These are phyloP conservation scores for Sporobolus alterniflorus DNA, from an alignment of 202 grass and related monocot genomes.

Conservation along the genomic window DNA sequence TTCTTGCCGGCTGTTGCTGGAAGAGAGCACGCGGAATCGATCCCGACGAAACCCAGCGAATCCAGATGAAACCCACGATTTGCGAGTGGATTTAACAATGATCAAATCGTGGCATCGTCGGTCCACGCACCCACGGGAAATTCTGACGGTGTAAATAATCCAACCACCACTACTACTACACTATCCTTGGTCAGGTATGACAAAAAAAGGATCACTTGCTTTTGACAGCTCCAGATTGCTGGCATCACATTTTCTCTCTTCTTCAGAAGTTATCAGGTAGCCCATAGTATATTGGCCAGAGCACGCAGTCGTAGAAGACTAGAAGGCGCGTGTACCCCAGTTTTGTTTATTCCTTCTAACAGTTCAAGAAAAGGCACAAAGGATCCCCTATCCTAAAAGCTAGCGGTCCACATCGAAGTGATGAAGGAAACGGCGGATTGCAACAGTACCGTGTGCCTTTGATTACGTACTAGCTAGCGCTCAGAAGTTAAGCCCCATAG, in stretches of 20 bases:
- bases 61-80: not conserved
- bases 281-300: not conserved
- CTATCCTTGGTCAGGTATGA: not conserved
- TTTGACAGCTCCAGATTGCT: not conserved
- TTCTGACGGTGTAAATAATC: not conserved
- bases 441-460: too few species aligned
- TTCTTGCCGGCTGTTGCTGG: not conserved
- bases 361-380: not conserved
- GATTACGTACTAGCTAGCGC: too few species aligned
- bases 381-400: too few species aligned
- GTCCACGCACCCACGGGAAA: not conserved
- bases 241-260: not conserved
- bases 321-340: not conserved
- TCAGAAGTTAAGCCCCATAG: too few species aligned
- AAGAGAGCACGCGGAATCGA: not conserved
- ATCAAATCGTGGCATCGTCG: not conserved
- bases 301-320: not conserved
- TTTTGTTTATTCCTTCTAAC: not conserved
- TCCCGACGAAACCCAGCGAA: not conserved
- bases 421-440: not conserved
- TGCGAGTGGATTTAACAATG: too few species aligned
- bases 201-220: constrained; percentile 3
- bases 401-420: not conserved
- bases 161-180: not conserved
- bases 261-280: not conserved